Evolutionary conservation across 2,329 filamentous ascomycete species (phyloP).

Genomic region (Amylocarpus encephaloides): DNA sequence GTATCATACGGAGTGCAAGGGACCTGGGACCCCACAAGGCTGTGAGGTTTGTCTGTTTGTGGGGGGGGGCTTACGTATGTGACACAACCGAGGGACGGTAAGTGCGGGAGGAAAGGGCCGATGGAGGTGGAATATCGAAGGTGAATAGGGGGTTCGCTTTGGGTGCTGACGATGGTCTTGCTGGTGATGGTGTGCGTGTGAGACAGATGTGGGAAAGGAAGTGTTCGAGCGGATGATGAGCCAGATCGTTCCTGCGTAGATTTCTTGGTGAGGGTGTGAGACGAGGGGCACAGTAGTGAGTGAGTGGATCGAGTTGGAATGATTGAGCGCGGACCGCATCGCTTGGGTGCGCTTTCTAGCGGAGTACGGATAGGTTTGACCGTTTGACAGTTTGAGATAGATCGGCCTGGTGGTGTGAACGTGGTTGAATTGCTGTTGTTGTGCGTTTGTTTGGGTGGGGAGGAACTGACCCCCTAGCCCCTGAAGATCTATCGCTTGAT

Average conservation of each 20-base stretch:
- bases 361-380: neutral
- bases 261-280: neutral
- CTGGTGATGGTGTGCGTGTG: neutral
- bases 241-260: neutral
- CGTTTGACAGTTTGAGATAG: neutral
- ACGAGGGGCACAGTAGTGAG: neutral
- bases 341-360: neutral
- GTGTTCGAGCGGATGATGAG: neutral
- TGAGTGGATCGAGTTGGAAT: too few relatives aligned
- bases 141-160: neutral
- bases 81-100: neutral
- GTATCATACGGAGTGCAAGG: neutral
- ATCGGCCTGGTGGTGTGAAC: neutral
- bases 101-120: neutral
- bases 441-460: neutral
- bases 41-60: neutral
- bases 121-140: neutral
- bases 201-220: conserved; percentile 1
- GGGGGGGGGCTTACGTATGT: neutral
- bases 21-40: neutral
- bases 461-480: neutral
- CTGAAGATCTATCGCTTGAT: conserved; percentile 2
- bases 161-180: conserved; percentile 1
- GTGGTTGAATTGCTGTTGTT: neutral
- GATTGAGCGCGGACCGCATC: too few relatives aligned